A percentile compares a stretch with the other conserved stretches of the same genome.
phyloP scores from a whole-genome alignment of 2,329 filamentous ascomycete genomes.

The Scopulariopsis brevicaulis region DNA sequence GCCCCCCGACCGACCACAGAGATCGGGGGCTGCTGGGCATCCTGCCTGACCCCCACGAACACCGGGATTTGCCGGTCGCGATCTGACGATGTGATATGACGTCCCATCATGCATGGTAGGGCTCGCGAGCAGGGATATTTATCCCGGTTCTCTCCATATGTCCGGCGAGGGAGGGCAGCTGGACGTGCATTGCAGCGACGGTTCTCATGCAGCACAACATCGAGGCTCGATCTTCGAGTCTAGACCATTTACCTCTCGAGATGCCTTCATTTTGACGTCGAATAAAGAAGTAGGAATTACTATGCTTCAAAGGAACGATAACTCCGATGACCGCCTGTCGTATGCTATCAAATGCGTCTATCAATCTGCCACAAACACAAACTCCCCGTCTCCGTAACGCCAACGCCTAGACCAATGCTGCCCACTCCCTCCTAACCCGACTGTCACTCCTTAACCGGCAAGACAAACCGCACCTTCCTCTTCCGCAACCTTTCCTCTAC shows the following conservation, averaged over 20 bases:
- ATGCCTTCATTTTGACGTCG: neutral
- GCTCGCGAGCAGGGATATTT: neutral
- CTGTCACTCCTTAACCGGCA: neutral
- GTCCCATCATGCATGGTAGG: neutral
- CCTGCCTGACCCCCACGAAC: neutral
- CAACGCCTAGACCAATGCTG: neutral
- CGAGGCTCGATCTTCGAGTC: too few relatives aligned
- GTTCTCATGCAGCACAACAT: too few relatives aligned
- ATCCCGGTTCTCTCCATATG: neutral
- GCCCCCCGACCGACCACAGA: neutral
- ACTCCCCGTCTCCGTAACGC: neutral
- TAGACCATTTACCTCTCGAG: too few relatives aligned
- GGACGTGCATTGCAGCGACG: too few relatives aligned
- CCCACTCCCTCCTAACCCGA: neutral
- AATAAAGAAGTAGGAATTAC: neutral
- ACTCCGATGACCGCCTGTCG: neutral
- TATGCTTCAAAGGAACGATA: neutral
- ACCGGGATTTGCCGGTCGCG: neutral
- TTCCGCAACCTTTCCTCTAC: neutral
- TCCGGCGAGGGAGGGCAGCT: too few relatives aligned
- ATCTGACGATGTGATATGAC: neutral
- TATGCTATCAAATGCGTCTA: neutral
- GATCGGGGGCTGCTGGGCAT: neutral
- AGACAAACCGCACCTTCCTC: slow-evolving; percentile 2
- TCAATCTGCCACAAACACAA: neutral